These are phyloP conservation scores for Pichia occidentalis DNA, from an alignment of 805 yeast species.

Conservation along the genomic window DNA sequence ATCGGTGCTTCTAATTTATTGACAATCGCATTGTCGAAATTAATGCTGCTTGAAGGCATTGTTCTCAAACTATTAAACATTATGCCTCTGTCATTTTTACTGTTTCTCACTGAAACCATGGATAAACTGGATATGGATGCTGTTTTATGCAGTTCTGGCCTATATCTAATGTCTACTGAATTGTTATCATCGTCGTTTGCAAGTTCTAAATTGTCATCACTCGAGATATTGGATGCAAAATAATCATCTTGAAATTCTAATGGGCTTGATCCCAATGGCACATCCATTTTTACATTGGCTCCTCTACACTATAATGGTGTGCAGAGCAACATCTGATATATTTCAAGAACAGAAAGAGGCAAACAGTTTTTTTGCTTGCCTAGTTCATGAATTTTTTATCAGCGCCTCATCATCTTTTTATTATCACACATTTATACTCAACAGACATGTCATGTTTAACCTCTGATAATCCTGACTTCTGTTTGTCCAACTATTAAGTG, in stretches of 20 bases:
- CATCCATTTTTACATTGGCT: too few species aligned
- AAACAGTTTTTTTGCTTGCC: too few species aligned
- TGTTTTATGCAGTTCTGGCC: constrained; percentile 1
- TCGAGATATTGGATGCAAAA: constrained; percentile 6
- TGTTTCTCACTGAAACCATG: neutral
- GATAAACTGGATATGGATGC: constrained; percentile 4
- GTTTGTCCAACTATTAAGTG: too few species aligned
- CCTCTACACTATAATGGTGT: too few species aligned
- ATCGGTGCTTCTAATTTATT: too few species aligned
- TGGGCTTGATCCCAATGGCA: constrained; percentile 4
- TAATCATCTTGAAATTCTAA: constrained; percentile 10
- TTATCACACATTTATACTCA: too few species aligned
- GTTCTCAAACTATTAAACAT: constrained; percentile 11
- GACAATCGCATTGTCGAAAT: constrained; percentile 10
- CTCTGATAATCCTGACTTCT: too few species aligned
- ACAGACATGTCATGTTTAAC: too few species aligned
- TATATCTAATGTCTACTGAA: neutral
- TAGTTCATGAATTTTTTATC: too few species aligned
- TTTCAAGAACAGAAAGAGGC: too few species aligned
- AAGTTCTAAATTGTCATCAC: constrained; percentile 6
- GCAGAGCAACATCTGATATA: too few species aligned
- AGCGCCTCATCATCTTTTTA: too few species aligned
- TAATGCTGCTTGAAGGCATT: constrained; percentile 10
- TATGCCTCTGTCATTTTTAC: constrained; percentile 6
- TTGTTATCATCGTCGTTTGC: neutral